phyloP scores from a whole-genome alignment of 768 basidiomycete genomes.

The Chlorophyllum brunneum region DNA sequence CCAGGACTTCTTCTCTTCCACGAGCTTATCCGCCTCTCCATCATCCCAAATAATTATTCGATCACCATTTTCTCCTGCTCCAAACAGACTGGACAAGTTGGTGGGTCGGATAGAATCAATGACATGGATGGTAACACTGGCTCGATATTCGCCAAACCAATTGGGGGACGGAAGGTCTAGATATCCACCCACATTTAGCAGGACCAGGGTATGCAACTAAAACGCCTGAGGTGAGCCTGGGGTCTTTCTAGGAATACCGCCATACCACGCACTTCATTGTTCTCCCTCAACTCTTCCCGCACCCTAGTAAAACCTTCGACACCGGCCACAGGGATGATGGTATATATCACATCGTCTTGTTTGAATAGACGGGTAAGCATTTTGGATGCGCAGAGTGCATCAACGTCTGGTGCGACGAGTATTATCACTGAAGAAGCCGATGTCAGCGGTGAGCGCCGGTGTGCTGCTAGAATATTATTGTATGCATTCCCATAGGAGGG shows the following conservation, averaged over 20 bases:
- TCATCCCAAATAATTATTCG: slow-evolving; percentile 93
- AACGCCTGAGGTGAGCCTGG: neutral
- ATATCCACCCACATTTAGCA: slow-evolving; percentile 90
- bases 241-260: neutral
- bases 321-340: slow-evolving; percentile 86
- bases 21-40: slow-evolving; percentile 68
- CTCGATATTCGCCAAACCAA: slow-evolving; percentile 74
- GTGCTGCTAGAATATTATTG: slow-evolving; percentile 61
- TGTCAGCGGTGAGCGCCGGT: slow-evolving; percentile 68
- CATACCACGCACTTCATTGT: slow-evolving; percentile 52
- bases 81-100: slow-evolving; percentile 85
- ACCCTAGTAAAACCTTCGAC: slow-evolving; percentile 69
- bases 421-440: slow-evolving; percentile 83
- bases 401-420: slow-evolving; percentile 86
- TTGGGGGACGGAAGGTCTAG: slow-evolving; percentile 72
- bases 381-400: slow-evolving; percentile 85
- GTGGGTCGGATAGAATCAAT: slow-evolving; percentile 93
- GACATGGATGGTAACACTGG: slow-evolving; percentile 75
- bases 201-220: slow-evolving; percentile 84
- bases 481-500: slow-evolving; percentile 75
- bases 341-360: slow-evolving; percentile 91
- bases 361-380: slow-evolving; percentile 89
- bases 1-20: slow-evolving; percentile 76
- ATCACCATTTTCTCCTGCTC: slow-evolving; percentile 59
- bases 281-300: slow-evolving; percentile 59